A percentile compares a stretch with the other conserved stretches of the same genome.
Conservation (phyloP, 1,139 yeast genomes). For the Kurtzmaniella quercitrusa region DNA sequence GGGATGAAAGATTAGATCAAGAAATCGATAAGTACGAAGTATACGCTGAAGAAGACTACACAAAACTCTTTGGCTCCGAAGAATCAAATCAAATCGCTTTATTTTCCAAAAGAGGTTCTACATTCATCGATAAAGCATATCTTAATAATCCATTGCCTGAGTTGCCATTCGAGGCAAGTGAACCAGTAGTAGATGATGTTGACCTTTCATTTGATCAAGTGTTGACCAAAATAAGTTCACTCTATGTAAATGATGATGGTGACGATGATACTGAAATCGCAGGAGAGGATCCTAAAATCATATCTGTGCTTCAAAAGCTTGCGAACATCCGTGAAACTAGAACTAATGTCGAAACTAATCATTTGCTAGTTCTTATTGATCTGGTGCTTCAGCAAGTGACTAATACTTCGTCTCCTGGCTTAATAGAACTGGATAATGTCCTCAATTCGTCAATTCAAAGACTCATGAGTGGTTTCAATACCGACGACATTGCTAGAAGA, state of each 20-base stretch:
- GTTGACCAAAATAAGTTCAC: background rate
- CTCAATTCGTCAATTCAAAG: slow-evolving; percentile 31
- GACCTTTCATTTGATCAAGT: slow-evolving; percentile 1
- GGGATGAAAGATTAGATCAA: slow-evolving; percentile 38
- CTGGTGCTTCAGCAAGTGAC: slow-evolving; percentile 29
- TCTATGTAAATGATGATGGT: background rate
- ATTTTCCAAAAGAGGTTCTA: background rate
- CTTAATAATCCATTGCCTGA: background rate
- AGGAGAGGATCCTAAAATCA: slow-evolving; percentile 8
- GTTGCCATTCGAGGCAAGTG: slow-evolving; percentile 3
- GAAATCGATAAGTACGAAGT: slow-evolving; percentile 42
- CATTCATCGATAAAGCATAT: background rate
- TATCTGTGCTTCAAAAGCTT: slow-evolving; percentile 21
- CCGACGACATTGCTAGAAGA: slow-evolving; percentile 32
- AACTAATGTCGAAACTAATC: slow-evolving; percentile 16
- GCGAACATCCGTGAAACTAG: slow-evolving; percentile 21
- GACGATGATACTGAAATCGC: slow-evolving; percentile 8
- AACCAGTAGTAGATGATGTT: slow-evolving; percentile 8
- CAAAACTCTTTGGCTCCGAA: slow-evolving; percentile 13
- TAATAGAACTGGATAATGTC: slow-evolving; percentile 21
- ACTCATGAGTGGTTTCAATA: slow-evolving; percentile 28
- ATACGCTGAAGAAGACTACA: slow-evolving; percentile 38
- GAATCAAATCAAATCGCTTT: slow-evolving; percentile 1
- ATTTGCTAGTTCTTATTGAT: slow-evolving; percentile 25
- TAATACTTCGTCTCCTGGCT: slow-evolving; percentile 21